Evolutionary conservation across 768 basidiomycete genomes (phyloP).

Genomic region (Phylloporus arenicola): DNA sequence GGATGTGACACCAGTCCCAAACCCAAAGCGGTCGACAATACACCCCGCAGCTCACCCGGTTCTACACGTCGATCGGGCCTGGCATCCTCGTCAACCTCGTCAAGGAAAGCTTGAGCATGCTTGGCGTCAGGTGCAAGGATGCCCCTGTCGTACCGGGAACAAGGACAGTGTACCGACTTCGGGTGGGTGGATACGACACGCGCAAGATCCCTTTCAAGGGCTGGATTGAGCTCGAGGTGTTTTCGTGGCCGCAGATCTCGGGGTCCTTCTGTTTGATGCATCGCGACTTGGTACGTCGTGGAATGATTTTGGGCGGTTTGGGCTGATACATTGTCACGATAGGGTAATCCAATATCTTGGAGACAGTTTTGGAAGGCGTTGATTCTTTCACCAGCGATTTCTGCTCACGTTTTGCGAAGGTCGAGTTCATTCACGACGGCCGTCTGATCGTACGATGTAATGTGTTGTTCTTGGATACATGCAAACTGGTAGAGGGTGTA

Average conservation of each 20-base stretch:
- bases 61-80: conserved; percentile 63
- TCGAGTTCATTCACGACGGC: neutral
- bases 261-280: conserved; percentile 70
- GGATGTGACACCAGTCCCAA: conserved; percentile 54
- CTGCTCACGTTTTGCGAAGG: conserved; percentile 49
- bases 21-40: conserved; percentile 72
- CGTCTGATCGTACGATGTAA: neutral
- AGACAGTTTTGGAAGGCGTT: conserved; percentile 66
- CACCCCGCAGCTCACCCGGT: conserved; percentile 72
- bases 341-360: conserved; percentile 81
- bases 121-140: conserved; percentile 48
- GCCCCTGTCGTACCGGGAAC: conserved; percentile 23
- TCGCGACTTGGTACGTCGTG: conserved; percentile 53
- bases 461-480: no score
- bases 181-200: conserved; percentile 66
- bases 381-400: conserved; percentile 46
- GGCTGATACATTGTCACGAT: neutral
- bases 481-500: no score
- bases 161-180: conserved; percentile 33
- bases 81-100: conserved; percentile 48
- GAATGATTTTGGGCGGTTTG: neutral
- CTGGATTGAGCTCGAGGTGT: conserved; percentile 67
- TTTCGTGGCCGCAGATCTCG: conserved; percentile 40
- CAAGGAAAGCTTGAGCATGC: conserved; percentile 44
- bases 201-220: conserved; percentile 66